Evolutionary conservation across 2,329 filamentous ascomycete genomes (phyloP).

Genomic region (Fusarium oxysporum): DNA sequence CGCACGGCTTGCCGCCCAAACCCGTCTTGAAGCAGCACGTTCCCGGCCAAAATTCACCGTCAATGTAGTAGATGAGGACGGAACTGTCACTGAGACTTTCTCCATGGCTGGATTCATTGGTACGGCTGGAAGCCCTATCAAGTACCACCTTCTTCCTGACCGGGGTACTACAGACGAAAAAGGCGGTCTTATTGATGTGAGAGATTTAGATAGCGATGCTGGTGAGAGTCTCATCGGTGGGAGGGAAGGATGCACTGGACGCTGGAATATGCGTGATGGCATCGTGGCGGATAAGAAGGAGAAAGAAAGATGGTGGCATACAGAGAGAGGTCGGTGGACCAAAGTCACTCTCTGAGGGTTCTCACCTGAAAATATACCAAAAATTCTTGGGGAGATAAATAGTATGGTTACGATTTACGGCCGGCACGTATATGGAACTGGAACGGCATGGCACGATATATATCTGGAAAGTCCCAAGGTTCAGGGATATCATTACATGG

Average conservation of each 20-base stretch:
- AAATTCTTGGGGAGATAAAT: neutral
- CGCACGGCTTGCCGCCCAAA: conserved; percentile 73
- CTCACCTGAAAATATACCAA: neutral
- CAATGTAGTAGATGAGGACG: conserved; percentile 66
- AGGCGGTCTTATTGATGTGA: conserved; percentile 65
- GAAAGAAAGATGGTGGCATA: conserved; percentile 63
- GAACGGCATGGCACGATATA: neutral
- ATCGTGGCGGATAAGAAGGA: conserved; percentile 58
- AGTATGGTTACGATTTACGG: conserved; percentile 34
- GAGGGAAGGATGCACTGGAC: conserved; percentile 58
- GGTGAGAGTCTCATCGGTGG: conserved; percentile 57
- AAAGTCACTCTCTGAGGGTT: conserved; percentile 38
- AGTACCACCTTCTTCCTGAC: conserved; percentile 71
- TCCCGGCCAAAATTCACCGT: conserved; percentile 67
- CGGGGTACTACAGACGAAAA: conserved; percentile 65
- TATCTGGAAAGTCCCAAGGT: neutral
- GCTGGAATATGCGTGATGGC: conserved; percentile 58
- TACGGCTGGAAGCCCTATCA: conserved; percentile 66
- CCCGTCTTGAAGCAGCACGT: conserved; percentile 70
- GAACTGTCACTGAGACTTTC: conserved; percentile 62
- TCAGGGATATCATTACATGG: conserved; percentile 5
- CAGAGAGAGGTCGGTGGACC: conserved; percentile 60
- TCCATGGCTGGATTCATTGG: conserved; percentile 73
- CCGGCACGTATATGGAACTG: conserved; percentile 8
- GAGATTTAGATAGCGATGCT: conserved; percentile 61